A percentile compares a stretch with the other conserved stretches of the same genome.
Conservation (phyloP, 345 rosid species). For the Populus davidiana region DNA sequence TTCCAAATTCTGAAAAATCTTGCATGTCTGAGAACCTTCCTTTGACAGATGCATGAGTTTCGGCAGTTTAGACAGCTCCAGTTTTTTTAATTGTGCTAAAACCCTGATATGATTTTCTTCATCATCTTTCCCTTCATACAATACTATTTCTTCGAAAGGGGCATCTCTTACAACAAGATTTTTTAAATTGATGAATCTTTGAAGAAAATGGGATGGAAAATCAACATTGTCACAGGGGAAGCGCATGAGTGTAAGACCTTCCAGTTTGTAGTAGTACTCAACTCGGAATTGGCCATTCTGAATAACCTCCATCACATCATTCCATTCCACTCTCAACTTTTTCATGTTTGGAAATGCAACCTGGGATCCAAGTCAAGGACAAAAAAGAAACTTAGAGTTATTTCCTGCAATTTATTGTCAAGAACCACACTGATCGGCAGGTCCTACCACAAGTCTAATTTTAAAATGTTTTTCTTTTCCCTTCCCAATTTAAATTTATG, state of each 20-base stretch:
- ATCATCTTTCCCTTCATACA: neutral
- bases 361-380: neutral
- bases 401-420: neutral
- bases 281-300: neutral
- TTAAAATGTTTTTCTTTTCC: too few relatives aligned
- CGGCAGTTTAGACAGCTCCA: neutral
- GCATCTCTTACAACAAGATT: neutral
- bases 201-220: slow-evolving; percentile 1
- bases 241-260: neutral
- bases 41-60: neutral
- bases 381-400: neutral
- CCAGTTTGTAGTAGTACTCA: neutral
- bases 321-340: slow-evolving; percentile 5
- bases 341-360: slow-evolving; percentile 1
- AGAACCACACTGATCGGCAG: neutral
- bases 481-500: too few relatives aligned
- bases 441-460: neutral
- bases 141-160: neutral
- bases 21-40: neutral
- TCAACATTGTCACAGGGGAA: neutral
- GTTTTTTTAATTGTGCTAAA: neutral
- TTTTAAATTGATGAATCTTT: neutral
- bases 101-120: neutral
- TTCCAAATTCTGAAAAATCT: neutral
- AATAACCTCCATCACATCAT: neutral